Percentiles rank a stretch among this genome's conserved stretches.
phyloP scores from a whole-genome alignment of 768 basidiomycete species.

The Mycena chlorophos region DNA sequence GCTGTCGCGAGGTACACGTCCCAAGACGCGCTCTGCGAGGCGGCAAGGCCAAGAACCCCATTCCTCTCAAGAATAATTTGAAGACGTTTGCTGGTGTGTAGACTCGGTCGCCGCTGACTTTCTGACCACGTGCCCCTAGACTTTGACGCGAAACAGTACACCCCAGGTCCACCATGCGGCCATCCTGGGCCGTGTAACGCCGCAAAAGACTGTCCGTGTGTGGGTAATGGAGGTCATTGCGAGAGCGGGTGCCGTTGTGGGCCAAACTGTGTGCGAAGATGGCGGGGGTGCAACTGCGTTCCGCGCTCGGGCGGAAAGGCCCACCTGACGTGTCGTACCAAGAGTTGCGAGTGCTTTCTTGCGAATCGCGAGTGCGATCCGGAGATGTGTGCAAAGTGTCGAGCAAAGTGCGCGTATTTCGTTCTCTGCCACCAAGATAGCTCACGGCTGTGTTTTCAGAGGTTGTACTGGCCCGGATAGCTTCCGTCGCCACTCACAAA shows the following conservation, averaged over 20 bases:
- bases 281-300: constrained; percentile 57
- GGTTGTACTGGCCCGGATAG: constrained; percentile 14
- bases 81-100: neutral
- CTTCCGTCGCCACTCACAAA: constrained; percentile 30
- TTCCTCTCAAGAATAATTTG: neutral
- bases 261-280: constrained; percentile 53
- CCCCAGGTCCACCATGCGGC: constrained; percentile 48
- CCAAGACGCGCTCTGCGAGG: constrained; percentile 24
- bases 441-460: constrained; percentile 20
- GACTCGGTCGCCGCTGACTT: neutral
- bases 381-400: constrained; percentile 56
- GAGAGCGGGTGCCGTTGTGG: constrained; percentile 56
- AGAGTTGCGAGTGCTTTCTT: constrained; percentile 53
- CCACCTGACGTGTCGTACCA: constrained; percentile 35
- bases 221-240: constrained; percentile 51
- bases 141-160: constrained; percentile 6
- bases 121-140: neutral
- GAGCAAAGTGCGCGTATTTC: constrained; percentile 40
- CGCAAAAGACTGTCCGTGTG: constrained; percentile 49
- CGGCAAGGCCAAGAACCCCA: neutral
- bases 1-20: constrained; percentile 27
- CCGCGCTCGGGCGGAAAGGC: constrained; percentile 9
- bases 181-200: constrained; percentile 58
- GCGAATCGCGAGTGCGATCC: constrained; percentile 67
- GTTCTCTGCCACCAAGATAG: neutral